Conservation (phyloP, 1,284 basidiomycete genomes). For the Melampsora americana region DNA sequence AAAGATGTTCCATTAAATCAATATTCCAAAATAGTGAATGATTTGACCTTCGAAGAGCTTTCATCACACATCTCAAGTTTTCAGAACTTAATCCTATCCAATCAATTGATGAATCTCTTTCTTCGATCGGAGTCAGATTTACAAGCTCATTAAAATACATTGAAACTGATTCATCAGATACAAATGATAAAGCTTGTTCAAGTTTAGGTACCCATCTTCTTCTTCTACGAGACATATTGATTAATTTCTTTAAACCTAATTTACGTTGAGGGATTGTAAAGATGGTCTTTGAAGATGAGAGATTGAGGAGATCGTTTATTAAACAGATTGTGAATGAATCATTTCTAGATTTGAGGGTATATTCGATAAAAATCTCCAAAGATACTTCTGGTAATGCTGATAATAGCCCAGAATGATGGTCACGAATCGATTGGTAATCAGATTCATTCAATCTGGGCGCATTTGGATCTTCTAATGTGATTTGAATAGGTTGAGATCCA, state of each 20-base stretch:
- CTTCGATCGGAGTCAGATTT: neutral
- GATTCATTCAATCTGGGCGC: conserved; percentile 1
- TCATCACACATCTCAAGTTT: conserved; percentile 28
- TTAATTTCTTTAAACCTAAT: conserved; percentile 8
- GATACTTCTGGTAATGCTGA: neutral
- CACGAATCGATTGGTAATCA: conserved; percentile 9
- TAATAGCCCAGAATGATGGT: neutral
- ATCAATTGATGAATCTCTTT: neutral
- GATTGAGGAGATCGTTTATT: conserved; percentile 7
- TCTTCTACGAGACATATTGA: conserved; percentile 20
- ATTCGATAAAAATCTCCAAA: conserved; percentile 4
- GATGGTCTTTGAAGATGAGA: neutral
- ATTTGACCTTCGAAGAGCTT: conserved; percentile 3
- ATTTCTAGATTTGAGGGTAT: conserved; percentile 28
- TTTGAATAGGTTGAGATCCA: neutral
- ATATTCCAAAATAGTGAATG: conserved; percentile 19
- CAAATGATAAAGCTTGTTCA: conserved; percentile 12
- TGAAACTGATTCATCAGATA: conserved; percentile 23
- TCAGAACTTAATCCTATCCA: conserved; percentile 9
- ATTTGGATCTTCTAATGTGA: neutral
- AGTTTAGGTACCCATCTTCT: conserved; percentile 17
- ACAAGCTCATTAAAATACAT: conserved; percentile 26
- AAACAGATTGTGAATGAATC: conserved; percentile 16
- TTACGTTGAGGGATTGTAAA: conserved; percentile 16
- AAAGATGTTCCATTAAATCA: conserved; percentile 1